Conservation (phyloP, 164 flowering plant genomes). For the Magnolia sinica region DNA sequence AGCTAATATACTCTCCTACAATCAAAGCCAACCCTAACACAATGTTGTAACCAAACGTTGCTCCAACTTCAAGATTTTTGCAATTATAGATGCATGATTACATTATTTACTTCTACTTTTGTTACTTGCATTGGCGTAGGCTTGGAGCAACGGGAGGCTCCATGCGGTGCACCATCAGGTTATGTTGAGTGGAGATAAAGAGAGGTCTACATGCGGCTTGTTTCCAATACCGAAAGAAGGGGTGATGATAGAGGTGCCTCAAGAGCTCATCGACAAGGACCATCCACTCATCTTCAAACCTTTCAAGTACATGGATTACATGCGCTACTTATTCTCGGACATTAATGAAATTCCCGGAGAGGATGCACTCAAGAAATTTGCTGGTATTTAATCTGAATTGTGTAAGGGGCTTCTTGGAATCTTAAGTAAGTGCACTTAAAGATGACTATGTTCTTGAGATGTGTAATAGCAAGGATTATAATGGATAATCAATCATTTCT, state of each 20-base stretch:
- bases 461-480: too few species aligned
- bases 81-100: too few species aligned
- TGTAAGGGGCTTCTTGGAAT: not conserved
- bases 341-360: not conserved
- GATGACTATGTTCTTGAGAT: too few species aligned
- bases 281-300: conserved; percentile 53
- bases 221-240: conserved; percentile 42
- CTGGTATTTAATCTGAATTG: conserved; percentile 25
- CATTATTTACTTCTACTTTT: too few species aligned
- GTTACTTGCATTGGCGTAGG: conserved; percentile 27
- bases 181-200: conserved; percentile 36
- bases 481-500: too few species aligned
- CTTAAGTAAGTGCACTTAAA: too few species aligned
- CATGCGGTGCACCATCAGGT: conserved; percentile 52
- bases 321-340: conserved; percentile 22
- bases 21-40: too few species aligned
- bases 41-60: too few species aligned
- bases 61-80: too few species aligned
- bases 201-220: conserved; percentile 40
- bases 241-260: conserved; percentile 30
- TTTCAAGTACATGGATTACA: conserved; percentile 33
- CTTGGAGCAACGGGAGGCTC: conserved; percentile 66
- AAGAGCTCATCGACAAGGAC: conserved; percentile 49
- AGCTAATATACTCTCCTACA: too few species aligned
- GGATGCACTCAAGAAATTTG: conserved; percentile 34